Evolutionary conservation across 495 filamentous ascomycete genomes (phyloP).

Genomic region (Friedmanniomyces simplex): DNA sequence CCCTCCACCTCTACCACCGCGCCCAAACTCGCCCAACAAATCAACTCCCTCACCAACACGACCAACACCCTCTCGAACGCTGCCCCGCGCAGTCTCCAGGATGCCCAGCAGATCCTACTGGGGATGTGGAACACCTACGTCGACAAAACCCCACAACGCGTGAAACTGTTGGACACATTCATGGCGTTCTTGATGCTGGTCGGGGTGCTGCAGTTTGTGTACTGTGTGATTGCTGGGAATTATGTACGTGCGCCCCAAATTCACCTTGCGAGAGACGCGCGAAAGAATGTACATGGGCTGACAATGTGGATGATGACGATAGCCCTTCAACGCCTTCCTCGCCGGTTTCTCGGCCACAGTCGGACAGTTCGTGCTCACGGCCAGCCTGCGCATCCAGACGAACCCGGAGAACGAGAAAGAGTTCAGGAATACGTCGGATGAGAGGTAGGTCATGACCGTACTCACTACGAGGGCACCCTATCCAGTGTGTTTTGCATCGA

Average conservation of each 20-base stretch:
- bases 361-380: conserved; percentile 93
- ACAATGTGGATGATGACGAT: neutral
- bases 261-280: too few relatives aligned
- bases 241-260: conserved; percentile 52
- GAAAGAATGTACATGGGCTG: neutral
- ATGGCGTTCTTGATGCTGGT: conserved; percentile 81
- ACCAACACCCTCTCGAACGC: conserved; percentile 20
- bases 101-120: conserved; percentile 42
- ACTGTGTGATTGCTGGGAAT: conserved; percentile 86
- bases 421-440: conserved; percentile 57
- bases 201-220: conserved; percentile 82
- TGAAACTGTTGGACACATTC: conserved; percentile 85
- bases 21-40: neutral
- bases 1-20: neutral
- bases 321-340: conserved; percentile 99
- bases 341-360: conserved; percentile 91
- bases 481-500: neutral
- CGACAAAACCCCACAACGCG: conserved; percentile 71
- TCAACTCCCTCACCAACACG: neutral
- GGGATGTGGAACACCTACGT: conserved; percentile 65
- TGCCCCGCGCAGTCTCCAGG: conserved; percentile 31
- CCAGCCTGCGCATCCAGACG: conserved; percentile 84
- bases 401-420: conserved; percentile 62
- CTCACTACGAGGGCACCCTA: too few relatives aligned
- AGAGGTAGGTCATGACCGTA: conserved; percentile 45